phyloP scores from a whole-genome alignment of 1,139 yeast genomes.

The Saccharomyces uvarum region DNA sequence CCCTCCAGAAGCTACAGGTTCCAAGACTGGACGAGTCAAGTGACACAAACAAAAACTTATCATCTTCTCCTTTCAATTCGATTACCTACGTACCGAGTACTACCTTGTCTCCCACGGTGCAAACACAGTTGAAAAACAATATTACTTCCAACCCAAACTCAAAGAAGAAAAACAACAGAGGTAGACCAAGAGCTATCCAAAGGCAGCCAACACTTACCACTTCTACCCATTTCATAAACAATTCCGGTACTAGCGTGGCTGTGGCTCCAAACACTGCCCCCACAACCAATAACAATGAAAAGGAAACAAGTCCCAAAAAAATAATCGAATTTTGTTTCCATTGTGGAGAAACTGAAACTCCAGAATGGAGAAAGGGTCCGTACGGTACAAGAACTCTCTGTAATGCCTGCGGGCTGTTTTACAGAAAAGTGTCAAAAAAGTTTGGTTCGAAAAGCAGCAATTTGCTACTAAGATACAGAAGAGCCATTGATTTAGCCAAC shows the following conservation, averaged over 20 bases:
- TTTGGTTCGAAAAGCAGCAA: constrained; percentile 28
- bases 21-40: constrained; percentile 5
- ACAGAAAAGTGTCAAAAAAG: constrained; percentile 56
- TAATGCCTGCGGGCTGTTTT: constrained; percentile 77
- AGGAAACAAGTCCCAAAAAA: constrained; percentile 5
- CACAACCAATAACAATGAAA: constrained; percentile 7
- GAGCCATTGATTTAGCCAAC: constrained; percentile 18
- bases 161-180: background rate
- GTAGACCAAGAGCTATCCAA: background rate
- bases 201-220: background rate
- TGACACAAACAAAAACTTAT: background rate
- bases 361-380: constrained; percentile 83
- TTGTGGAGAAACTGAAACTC: constrained; percentile 70
- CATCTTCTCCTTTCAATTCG: background rate
- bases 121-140: background rate
- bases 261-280: constrained; percentile 8
- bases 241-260: background rate
- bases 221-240: background rate
- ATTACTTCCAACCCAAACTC: background rate
- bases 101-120: background rate
- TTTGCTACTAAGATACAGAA: constrained; percentile 27
- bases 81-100: background rate
- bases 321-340: constrained; percentile 36
- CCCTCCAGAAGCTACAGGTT: constrained; percentile 1
- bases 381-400: constrained; percentile 67